Base-by-base conservation (phyloP, 2,329 filamentous ascomycete species). In the Epichloe baconii region DNA sequence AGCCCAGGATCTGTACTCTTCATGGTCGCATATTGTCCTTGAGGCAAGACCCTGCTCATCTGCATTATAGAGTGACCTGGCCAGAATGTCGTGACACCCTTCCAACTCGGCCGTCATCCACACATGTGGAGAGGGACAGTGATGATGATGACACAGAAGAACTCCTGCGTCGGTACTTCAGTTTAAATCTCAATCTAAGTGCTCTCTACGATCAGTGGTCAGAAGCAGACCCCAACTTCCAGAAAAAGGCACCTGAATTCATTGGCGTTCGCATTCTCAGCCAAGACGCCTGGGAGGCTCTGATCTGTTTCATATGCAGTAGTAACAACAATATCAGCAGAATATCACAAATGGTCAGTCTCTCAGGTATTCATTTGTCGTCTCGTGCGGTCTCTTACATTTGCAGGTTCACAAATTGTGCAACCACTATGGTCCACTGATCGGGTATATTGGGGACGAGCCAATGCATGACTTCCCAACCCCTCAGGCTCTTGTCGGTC, bases 301-400 rank as follows among this genome's bases (percentile, higher is more conserved):
- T 98, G 21, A 74, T 98, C 23, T 84, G 86, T 52, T 98, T 98
- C 68, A 98, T 98, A 56, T 98, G 93, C 75, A 96, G 90, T 68
- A 95, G 89, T 68, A 98, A 98, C 69, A 98, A 98, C 70, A 96
- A 98, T 64, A 98, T 98, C 54, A 78, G 83, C 2, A 81, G 93
- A 40, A 98, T 98, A 64, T 91, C 87, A 5, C 87, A 94, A 68
- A 98, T 98, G 93, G 89, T 86, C n/a, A 48, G 61, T 56, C 62
- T 38, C 26, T 15, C 7, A 19, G 6, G 19, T 10, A 36, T 15
- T 19, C 11, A 12, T 10, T 4, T 14, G 12, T 14, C 11, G 2
- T 12, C 2, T 17, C 14, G 11, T 17, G 12, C 7, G n/a, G 36
- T n/a, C 36, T 8, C 15, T 41, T 48, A 35, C 36, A 17, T 44